These are phyloP conservation scores for Funneliformis geosporum DNA, from an alignment of 192 early-diverging fungal species.

Conservation along the genomic window DNA sequence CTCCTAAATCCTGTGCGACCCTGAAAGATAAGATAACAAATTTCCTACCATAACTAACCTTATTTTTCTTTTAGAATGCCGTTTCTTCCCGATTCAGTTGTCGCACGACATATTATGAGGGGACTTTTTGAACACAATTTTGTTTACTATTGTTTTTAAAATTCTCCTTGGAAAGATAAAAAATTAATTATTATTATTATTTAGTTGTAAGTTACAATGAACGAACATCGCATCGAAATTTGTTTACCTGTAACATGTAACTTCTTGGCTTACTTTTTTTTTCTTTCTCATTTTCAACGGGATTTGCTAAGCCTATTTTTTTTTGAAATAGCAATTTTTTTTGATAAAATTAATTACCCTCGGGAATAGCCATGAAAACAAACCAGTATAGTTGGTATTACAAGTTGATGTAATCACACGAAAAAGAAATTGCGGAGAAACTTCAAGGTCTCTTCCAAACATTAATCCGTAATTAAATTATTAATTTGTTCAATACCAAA, in stretches of 20 bases:
- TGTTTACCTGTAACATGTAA: neutral
- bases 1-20: neutral
- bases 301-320: neutral
- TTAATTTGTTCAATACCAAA: neutral
- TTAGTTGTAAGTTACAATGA: too few relatives aligned
- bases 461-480: neutral
- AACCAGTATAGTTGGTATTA: neutral
- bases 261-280: neutral
- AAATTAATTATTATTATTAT: too few relatives aligned
- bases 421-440: neutral
- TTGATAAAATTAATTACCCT: neutral
- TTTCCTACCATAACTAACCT: neutral
- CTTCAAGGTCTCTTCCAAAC: neutral
- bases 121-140: neutral
- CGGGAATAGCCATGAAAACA: neutral
- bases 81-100: slow-evolving; percentile 9
- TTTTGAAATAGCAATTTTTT: neutral
- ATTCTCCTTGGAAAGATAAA: too few relatives aligned
- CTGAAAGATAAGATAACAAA: slow-evolving; percentile 32
- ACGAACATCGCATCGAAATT: too few relatives aligned
- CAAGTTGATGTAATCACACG: neutral
- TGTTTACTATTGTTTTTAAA: neutral
- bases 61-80: neutral
- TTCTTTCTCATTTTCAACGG: neutral
- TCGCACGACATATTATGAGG: neutral